Evolutionary conservation across 305 asterid species (phyloP), one percentile per base, ranked within the genome.

Genomic region (Fraxinus greggii): DNA sequence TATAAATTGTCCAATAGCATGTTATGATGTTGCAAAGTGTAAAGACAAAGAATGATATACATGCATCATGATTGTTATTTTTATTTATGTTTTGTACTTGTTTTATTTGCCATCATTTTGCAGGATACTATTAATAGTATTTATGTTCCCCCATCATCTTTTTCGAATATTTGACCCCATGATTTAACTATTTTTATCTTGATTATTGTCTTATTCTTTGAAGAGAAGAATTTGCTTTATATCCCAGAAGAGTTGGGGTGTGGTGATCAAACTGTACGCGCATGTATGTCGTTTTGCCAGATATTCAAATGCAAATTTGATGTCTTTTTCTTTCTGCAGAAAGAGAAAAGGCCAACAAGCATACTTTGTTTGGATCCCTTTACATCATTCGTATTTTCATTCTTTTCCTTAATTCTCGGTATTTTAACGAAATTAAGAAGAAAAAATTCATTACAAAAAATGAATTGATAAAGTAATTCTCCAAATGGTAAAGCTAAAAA

Each of bases 141-240:
- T 31, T 72, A 81, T 85, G 85, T 80, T 78, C 74, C 40, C 38
- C 42, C 65, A 40, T 45, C 24, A 5, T 51, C 77, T 75, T 79
- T 28, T 69, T 61, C 82, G 80, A 83, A 81, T 79, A 19, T 63
- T 69, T 35, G 79, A 80, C 85, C 77, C 84, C 83, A 81, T 82
- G 85, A 89, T 90, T 77, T 80, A 88, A 63, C 88, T 73, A 80
- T 83, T 80, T 87, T 86, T 80, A 87, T 84, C 81, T 63, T 84
- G 78, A 84, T 74, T 78, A 84, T 85, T 86, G 61, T 48, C 61
- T 48, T 48, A 4, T 48, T 48, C 61, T 17, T 48, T 17, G 61
- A 48, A 48, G 61, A 48, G 61, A 48, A 48, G 61, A 48, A 48
- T 15, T 85, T 85, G 84, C 89, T 84, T 88, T 85, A 48, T 82